phyloP scores from a whole-genome alignment of 164 flowering plant species.

The Umbellularia californica region DNA sequence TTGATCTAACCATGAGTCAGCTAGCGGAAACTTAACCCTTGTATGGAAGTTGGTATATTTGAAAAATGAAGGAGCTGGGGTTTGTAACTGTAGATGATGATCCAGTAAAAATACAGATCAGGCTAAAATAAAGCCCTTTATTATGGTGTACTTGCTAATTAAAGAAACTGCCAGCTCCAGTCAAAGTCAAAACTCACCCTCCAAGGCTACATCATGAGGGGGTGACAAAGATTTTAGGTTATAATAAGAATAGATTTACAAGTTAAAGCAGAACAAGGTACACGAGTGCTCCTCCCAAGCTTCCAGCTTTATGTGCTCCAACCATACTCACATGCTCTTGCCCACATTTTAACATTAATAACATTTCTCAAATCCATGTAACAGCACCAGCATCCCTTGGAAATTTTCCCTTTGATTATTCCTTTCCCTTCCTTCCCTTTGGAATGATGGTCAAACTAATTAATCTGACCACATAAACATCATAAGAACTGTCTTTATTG shows the following conservation, averaged over 20 bases:
- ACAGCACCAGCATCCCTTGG: not conserved
- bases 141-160: not conserved
- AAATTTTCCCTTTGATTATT: not conserved
- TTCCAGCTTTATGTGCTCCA: constrained; percentile 2
- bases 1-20: no score
- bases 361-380: not conserved
- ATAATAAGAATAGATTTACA: not conserved
- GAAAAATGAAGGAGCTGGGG: no score
- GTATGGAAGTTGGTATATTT: no score
- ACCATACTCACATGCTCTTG: not conserved
- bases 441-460: not conserved
- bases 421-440: not conserved
- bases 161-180: not conserved
- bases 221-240: constrained; percentile 21
- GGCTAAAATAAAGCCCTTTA: no score
- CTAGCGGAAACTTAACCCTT: no score
- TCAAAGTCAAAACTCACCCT: constrained; percentile 20
- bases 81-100: no score
- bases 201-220: constrained; percentile 8
- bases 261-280: not conserved
- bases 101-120: no score
- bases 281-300: constrained; percentile 4
- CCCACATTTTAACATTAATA: not conserved
- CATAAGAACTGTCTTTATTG: not conserved
- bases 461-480: not conserved